Base-by-base conservation (phyloP, 257 asterid species). In the Capsicum rhomboideum region DNA sequence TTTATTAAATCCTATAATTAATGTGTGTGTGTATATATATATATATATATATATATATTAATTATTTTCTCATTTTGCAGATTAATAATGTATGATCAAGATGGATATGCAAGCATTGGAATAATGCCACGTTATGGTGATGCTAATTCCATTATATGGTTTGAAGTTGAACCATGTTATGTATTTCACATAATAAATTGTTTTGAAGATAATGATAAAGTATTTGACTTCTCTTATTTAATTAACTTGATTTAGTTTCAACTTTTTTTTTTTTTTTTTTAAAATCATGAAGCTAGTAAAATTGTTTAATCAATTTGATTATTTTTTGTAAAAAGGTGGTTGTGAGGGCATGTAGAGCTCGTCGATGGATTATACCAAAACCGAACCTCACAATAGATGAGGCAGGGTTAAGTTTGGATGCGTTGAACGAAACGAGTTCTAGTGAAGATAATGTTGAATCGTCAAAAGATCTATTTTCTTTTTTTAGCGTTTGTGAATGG, bases 41-140 rank as follows among this genome's bases (percentile, higher is more conserved):
- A n/a, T n/a, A n/a, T n/a, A n/a, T n/a, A n/a, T n/a, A n/a, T n/a
- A n/a, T n/a, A n/a, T n/a, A n/a, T n/a, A n/a, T n/a, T n/a, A n/a
- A n/a, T n/a, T n/a, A n/a, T n/a, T n/a, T n/a, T n/a, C n/a, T n/a
- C n/a, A 10, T 58, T 58, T 16, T 55, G 50, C 26, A 93, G 97
- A 79, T 85, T 94, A 17, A 87, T 94, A 46, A 91, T 86, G 80
- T 91, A 89, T 66, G 83, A 89, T 5, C 84, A 85, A 31, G 75
- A 86, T 68, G 91, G 83, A 64, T 91, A 87, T 79, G 95, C 97
- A 1, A 88, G 94, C 86, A 91, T 93, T 2, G 96, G 98, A 61
- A 77, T 94, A 74, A 91, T 94, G 97, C 98, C 97, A 68, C 96
- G 91, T 31, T 94, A 90, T 83, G 98, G 98, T 63, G 92, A 91